Conservation (phyloP, 1,284 basidiomycete genomes). For the Irpex rosettiformis region DNA sequence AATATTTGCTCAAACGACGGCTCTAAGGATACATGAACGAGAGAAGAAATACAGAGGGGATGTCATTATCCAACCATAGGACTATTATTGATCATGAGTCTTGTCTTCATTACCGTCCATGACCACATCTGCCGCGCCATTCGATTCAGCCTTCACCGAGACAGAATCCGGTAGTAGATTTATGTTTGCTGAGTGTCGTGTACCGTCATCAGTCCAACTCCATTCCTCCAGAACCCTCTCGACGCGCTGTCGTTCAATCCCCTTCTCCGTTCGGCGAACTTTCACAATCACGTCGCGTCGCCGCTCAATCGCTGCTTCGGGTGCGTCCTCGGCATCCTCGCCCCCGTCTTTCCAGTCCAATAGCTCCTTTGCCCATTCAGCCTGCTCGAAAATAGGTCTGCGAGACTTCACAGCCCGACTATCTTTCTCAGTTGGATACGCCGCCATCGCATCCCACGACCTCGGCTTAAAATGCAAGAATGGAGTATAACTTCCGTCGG, state of each 20-base stretch:
- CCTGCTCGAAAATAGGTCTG: conserved; percentile 31
- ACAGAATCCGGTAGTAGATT: not conserved
- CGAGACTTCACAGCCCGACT: conserved; percentile 13
- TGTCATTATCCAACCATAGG: too few relatives aligned
- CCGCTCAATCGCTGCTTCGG: conserved; percentile 43
- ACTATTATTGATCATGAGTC: not conserved
- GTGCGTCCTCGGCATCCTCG: conserved; percentile 28
- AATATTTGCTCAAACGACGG: too few relatives aligned
- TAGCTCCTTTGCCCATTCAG: conserved; percentile 28
- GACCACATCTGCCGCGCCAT: not conserved
- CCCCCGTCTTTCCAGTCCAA: conserved; percentile 5
- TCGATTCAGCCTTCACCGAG: not conserved
- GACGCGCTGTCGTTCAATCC: conserved; percentile 66
- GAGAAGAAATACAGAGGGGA: not conserved
- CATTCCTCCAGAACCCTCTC: conserved; percentile 66
- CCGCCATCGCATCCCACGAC: conserved; percentile 53
- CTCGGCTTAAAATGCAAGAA: conserved; percentile 70
- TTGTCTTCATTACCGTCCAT: not conserved
- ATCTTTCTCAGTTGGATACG: conserved; percentile 39
- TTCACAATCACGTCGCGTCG: conserved; percentile 52
- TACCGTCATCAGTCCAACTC: conserved; percentile 39
- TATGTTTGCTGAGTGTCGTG: not conserved
- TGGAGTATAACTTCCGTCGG: conserved; percentile 23
- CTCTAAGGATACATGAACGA: not conserved
- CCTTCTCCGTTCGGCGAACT: conserved; percentile 50